Percentiles rank a stretch among this genome's conserved stretches.
Conservation (phyloP, 2,329 filamentous ascomycete genomes). For the Alternaria incomplexa region DNA sequence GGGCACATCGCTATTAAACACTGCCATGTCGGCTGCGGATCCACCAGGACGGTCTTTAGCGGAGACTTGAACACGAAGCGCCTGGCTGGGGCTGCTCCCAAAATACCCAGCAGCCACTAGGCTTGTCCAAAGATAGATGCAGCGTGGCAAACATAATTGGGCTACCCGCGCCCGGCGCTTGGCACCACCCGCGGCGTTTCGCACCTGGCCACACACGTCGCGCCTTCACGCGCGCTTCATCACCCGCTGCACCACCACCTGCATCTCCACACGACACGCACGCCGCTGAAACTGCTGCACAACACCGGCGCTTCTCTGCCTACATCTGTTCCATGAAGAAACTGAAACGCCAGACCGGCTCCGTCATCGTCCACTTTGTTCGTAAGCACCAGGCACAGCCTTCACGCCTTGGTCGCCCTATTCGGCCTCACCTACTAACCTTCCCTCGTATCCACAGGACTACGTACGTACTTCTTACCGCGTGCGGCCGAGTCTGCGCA, state of each 20-base stretch:
- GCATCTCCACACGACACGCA: background rate
- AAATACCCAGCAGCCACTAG: conserved; percentile 8
- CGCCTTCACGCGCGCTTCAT: conserved; percentile 10
- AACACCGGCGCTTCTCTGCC: background rate
- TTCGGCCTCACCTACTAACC: conserved; percentile 29
- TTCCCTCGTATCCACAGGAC: conserved; percentile 33
- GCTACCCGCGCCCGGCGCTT: background rate
- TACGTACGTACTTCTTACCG: conserved; percentile 34
- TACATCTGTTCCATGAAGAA: conserved; percentile 22
- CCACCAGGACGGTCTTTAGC: background rate
- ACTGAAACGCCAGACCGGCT: conserved; percentile 44
- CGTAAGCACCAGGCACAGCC: conserved; percentile 29
- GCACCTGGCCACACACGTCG: background rate
- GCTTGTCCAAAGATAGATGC: conserved; percentile 15
- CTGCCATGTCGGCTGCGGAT: background rate
- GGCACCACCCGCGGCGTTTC: background rate
- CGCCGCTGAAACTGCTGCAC: conserved; percentile 3
- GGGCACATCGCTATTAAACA: conserved; percentile 10
- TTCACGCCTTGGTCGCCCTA: conserved; percentile 15
- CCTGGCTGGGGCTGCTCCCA: conserved; percentile 13
- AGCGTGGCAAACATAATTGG: conserved; percentile 7
- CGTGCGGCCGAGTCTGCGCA: conserved; percentile 12
- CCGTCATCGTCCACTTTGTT: conserved; percentile 84
- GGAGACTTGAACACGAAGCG: conserved; percentile 18
- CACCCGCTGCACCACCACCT: background rate